Evolutionary conservation across 2,329 filamentous ascomycete species (phyloP), one percentile per base, ranked within the genome.

Genomic region (Aspergillus costaricaensis): DNA sequence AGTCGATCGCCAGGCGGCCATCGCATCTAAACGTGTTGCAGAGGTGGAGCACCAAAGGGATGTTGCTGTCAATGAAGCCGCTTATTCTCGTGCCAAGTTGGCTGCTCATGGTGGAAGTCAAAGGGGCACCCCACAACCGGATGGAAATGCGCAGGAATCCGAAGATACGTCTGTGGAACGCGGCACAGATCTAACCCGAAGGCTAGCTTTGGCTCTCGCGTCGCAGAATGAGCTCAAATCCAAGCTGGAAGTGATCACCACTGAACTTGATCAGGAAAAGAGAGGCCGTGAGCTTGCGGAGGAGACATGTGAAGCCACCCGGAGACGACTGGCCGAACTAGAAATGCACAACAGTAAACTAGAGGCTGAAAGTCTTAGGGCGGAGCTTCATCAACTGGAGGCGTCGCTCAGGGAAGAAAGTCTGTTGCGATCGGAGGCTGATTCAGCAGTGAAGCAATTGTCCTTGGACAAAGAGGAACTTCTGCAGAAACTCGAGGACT

Each of bases 21-120:
- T 91, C 58, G 93, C 95, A 8, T 92, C 93, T 0, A 93, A 90
- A 74, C 88, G 94, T 63, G 93, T 99, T 63, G 93, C 94, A 1
- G 93, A 97, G 73, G 90, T 96, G 1, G 95, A 99, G 74, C 93
- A 91, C 73, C 95, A 99, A 79, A 86, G 96, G 54, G 95, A 99
- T 76, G 88, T 90, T 43, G 95, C 95, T n/a, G 88, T 99, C 57
- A 91, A 89, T 68, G 96, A 99, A 78, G 95, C 95, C 1, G 90
- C 95, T 0, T 98, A 98, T 76, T 91, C 93, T 36, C 96, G 96
- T 73, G 92, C 96, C 2, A 97, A 92, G 73, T 81, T 97, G 55
- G 93, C 93, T 30, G 93, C 92, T 7, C 89, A 92, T 64, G 88
- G 87, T 58, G 83, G 82, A n/a, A 92, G 89, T 67, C 83, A 87